phyloP scores from a whole-genome alignment of 371 early-diverging fungal genomes.

The Haplosporangium sp. region DNA sequence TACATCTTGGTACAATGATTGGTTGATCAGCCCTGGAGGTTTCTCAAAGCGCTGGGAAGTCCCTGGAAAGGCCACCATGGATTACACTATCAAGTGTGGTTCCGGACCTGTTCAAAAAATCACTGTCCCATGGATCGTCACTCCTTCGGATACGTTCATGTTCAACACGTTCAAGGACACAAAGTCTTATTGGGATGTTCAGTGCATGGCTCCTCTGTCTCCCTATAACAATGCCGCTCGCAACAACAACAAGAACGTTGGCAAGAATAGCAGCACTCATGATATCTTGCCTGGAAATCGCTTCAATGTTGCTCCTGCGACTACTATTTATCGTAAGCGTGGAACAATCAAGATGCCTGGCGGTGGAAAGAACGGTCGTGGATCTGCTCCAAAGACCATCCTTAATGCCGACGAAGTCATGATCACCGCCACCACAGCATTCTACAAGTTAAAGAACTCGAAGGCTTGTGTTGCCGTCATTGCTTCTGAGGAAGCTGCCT shows the following conservation, averaged over 20 bases:
- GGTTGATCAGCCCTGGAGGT: slow-evolving; percentile 48
- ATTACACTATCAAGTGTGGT: slow-evolving; percentile 48
- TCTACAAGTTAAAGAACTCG: slow-evolving; percentile 35
- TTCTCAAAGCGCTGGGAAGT: slow-evolving; percentile 49
- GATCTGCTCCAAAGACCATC: slow-evolving; percentile 22
- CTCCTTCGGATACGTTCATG: slow-evolving; percentile 26
- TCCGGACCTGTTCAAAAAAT: slow-evolving; percentile 20
- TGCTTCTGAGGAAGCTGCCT: slow-evolving; percentile 48
- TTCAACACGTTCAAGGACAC: slow-evolving; percentile 44
- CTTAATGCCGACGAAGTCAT: slow-evolving; percentile 33
- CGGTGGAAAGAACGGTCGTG: slow-evolving; percentile 31
- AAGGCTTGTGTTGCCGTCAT: slow-evolving; percentile 48
- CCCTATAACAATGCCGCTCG: slow-evolving; percentile 22
- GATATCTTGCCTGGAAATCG: slow-evolving; percentile 1
- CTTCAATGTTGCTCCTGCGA: slow-evolving; percentile 30
- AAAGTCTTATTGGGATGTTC: slow-evolving; percentile 42
- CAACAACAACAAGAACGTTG: background rate
- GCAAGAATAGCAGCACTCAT: background rate
- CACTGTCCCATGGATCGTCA: slow-evolving; percentile 48
- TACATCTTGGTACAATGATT: slow-evolving; percentile 53
- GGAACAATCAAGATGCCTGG: slow-evolving; percentile 33
- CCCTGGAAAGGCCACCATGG: slow-evolving; percentile 32
- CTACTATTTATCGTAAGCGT: slow-evolving; percentile 41
- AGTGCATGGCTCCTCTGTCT: slow-evolving; percentile 28
- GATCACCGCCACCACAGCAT: slow-evolving; percentile 37